These are phyloP conservation scores for Eutrema japonicum DNA, from an alignment of 345 rosid genomes.

Conservation along the genomic window DNA sequence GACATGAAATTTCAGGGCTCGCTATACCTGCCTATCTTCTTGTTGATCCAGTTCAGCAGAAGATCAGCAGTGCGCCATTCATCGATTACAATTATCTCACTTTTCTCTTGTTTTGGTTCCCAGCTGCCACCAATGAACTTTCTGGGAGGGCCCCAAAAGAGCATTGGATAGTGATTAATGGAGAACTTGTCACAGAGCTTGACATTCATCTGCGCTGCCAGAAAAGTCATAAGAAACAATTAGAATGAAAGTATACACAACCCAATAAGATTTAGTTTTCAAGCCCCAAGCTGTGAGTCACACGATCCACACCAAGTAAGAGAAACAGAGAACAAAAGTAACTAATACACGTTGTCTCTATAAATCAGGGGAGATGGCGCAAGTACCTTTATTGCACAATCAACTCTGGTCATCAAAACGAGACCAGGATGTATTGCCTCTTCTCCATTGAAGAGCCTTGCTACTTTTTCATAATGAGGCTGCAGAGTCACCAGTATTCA, in stretches of 20 bases:
- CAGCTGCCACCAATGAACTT: conserved; percentile 66
- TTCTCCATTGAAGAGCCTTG: conserved; percentile 90
- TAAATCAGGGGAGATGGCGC: conserved; percentile 3
- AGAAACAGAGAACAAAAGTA: conserved; percentile 17
- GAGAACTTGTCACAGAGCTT: conserved; percentile 90
- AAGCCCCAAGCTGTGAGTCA: conserved; percentile 6
- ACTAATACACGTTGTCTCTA: background rate
- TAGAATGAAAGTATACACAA: conserved; percentile 2
- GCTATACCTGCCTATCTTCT: conserved; percentile 79
- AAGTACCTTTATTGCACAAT: conserved; percentile 86
- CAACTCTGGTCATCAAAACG: conserved; percentile 86
- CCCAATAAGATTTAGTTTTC: background rate
- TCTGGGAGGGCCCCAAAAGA: conserved; percentile 79
- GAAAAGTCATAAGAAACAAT: conserved; percentile 44
- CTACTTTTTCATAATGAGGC: conserved; percentile 95
- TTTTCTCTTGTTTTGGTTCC: conserved; percentile 67
- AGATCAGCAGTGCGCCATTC: conserved; percentile 85
- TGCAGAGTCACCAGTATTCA: conserved; percentile 47
- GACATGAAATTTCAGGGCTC: conserved; percentile 3
- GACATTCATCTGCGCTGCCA: conserved; percentile 91
- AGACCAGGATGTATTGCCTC: conserved; percentile 84
- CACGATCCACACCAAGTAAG: conserved; percentile 19
- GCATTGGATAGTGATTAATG: conserved; percentile 88
- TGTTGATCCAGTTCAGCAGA: conserved; percentile 88
- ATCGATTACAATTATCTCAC: conserved; percentile 57